Percentiles rank a stretch among this genome's conserved stretches.
Evolutionary conservation across 192 early-diverging fungal species (phyloP).

Genomic region (Podila epigama): DNA sequence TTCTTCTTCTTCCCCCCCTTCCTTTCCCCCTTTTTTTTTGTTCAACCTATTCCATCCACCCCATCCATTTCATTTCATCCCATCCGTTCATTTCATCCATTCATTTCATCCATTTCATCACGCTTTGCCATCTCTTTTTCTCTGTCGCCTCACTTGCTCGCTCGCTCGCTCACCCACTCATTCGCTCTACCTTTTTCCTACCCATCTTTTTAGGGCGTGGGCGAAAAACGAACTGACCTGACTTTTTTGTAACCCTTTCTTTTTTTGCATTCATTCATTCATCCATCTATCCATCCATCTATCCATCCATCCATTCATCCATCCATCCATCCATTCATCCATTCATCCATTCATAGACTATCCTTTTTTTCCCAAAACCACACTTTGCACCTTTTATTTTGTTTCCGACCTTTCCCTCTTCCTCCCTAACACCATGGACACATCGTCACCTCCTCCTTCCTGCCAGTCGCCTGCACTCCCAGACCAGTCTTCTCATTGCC

Average conservation of each 20-base stretch:
- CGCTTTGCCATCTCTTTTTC: too few relatives aligned
- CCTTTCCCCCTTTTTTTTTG: neutral
- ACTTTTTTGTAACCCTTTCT: too few relatives aligned
- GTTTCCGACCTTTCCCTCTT: too few relatives aligned
- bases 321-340: too few relatives aligned
- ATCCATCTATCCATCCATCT: too few relatives aligned
- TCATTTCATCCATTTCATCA: neutral
- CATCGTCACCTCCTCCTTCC: neutral
- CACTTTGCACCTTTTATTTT: too few relatives aligned
- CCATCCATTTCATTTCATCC: neutral
- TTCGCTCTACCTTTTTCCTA: neutral
- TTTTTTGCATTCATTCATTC: too few relatives aligned
- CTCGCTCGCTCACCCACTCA: neutral
- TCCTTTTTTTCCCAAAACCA: too few relatives aligned
- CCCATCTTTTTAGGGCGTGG: too few relatives aligned
- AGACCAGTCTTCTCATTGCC: neutral
- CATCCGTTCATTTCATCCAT: neutral
- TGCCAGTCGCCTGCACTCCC: neutral
- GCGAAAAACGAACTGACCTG: too few relatives aligned
- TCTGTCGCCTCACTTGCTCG: neutral
- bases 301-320: too few relatives aligned
- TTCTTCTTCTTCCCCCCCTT: constrained; percentile 1
- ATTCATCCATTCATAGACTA: too few relatives aligned
- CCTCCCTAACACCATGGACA: neutral
- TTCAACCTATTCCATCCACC: neutral